Evolutionary conservation across 2,329 filamentous ascomycete species (phyloP).

Genomic region (Stachybotrys echinatus): DNA sequence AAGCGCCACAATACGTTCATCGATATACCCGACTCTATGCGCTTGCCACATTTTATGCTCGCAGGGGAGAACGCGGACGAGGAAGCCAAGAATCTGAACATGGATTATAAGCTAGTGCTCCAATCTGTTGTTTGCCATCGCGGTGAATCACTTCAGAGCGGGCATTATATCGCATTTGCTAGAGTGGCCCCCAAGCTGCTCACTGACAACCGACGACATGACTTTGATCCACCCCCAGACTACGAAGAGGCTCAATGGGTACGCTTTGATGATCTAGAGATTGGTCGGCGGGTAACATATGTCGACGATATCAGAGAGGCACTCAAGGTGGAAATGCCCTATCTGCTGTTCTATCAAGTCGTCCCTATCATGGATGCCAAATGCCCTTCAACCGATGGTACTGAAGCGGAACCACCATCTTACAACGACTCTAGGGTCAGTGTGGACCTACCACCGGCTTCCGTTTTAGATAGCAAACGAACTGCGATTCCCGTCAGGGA

Average conservation of each 20-base stretch:
- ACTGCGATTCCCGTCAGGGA: constrained; percentile 10
- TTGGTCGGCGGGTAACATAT: constrained; percentile 62
- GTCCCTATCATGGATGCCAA: constrained; percentile 74
- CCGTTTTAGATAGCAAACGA: constrained; percentile 9
- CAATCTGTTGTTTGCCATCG: constrained; percentile 92
- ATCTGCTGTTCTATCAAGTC: constrained; percentile 93
- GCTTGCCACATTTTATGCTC: constrained; percentile 82
- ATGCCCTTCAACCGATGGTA: constrained; percentile 39
- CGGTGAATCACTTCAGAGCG: constrained; percentile 77
- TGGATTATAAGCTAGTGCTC: constrained; percentile 89
- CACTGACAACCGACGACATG: constrained; percentile 53
- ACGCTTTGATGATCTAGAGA: constrained; percentile 80
- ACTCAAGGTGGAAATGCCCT: constrained; percentile 82
- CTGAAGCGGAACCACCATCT: constrained; percentile 49
- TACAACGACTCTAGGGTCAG: constrained; percentile 49
- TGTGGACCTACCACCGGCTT: constrained; percentile 24
- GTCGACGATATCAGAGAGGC: constrained; percentile 75
- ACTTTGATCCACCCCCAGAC: constrained; percentile 53
- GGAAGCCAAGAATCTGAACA: constrained; percentile 59
- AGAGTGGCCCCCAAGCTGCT: constrained; percentile 62
- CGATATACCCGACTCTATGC: constrained; percentile 77
- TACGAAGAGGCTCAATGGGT: constrained; percentile 79
- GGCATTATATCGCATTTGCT: constrained; percentile 86
- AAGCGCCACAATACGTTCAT: constrained; percentile 75
- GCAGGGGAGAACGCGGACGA: constrained; percentile 66